Base-by-base conservation (phyloP, 305 asterid species). In the Fraxinus dipetala region DNA sequence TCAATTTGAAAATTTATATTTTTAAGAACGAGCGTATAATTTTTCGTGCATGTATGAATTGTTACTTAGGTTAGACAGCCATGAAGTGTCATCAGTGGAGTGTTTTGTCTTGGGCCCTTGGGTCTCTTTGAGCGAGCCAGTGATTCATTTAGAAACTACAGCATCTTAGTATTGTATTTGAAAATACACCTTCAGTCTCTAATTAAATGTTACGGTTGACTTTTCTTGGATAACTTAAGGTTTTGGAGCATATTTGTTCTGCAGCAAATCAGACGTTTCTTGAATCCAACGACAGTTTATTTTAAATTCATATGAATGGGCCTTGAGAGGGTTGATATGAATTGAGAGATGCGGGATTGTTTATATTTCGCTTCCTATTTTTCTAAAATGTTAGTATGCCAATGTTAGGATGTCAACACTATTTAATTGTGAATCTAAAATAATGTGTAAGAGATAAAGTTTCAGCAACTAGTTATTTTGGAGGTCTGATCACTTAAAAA, bases 41-140 rank as follows among this genome's bases (percentile, higher is more conserved):
- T 26, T 32, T 18, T 18, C 69, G 1, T 6, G n/a, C 54, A 43
- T 43, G n/a, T 43, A 43, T 43, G 54, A 43, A 43, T 43, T 43
- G 51, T 43, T 56, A 56, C 69, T 51, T 22, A 61, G 34, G 56
- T 72, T 69, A 61, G 78, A 77, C 67, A 73, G 69, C 48, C 43
- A 69, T 35, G 51, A 38, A 63, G 72, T 78, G 76, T 10, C 69
- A 13, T 78, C 48, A 11, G 43, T 73, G 18, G 34, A 61, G 78
- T 69, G 40, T n/a, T 22, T 36, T 67, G 35, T 36, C 43, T 36
- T 36, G 43, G 43, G 43, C 43, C 63, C 18, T 65, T 79, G 34
- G 18, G 24, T 73, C 54, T 76, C 34, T 81, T 38, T 30, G 24
- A 32, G 20, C 40, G n/a, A 32, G 26, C 38, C n/a, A 72, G 32